These are phyloP conservation scores for Lasiodiplodia sp. DNA, from an alignment of 2,329 filamentous ascomycete genomes.

Conservation along the genomic window DNA sequence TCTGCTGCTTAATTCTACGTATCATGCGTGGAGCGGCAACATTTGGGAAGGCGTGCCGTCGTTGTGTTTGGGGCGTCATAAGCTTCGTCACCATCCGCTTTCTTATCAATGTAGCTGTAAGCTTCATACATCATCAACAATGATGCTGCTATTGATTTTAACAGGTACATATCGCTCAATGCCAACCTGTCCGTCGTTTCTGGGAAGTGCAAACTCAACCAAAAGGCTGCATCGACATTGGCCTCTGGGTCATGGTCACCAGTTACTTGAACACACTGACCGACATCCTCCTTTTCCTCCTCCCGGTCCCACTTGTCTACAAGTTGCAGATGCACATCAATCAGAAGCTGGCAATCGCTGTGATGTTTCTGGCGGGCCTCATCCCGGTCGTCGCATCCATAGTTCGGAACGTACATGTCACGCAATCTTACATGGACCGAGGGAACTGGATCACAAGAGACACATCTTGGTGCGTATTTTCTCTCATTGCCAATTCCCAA, in stretches of 20 bases:
- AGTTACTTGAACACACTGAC: not conserved
- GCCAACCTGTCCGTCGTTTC: slow-evolving; percentile 4
- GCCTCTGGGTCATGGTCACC: not conserved
- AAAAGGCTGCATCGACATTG: slow-evolving; percentile 16
- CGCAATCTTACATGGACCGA: not conserved
- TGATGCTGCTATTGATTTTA: not conserved
- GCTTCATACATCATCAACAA: not conserved
- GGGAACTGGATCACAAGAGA: not conserved
- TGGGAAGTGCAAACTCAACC: slow-evolving; percentile 21
- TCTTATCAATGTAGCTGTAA: not conserved
- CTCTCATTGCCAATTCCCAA: not conserved
- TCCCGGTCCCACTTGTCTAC: slow-evolving; percentile 17
- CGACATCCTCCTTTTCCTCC: slow-evolving; percentile 9
- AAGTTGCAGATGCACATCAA: not conserved
- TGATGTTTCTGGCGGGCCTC: slow-evolving; percentile 11
- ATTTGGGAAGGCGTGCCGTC: slow-evolving; percentile 11
- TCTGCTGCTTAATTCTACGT: slow-evolving; percentile 16
- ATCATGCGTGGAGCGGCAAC: slow-evolving; percentile 20
- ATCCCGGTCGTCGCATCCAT: slow-evolving; percentile 12
- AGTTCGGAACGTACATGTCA: not conserved
- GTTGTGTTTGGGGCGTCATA: not conserved
- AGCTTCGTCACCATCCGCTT: not conserved
- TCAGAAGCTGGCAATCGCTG: not conserved
- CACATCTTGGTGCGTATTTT: not conserved
- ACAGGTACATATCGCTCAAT: slow-evolving; percentile 18